A percentile compares a stretch with the other conserved stretches of the same genome.
phyloP scores from a whole-genome alignment of 1,139 yeast genomes.

The Candida labiduridarum region DNA sequence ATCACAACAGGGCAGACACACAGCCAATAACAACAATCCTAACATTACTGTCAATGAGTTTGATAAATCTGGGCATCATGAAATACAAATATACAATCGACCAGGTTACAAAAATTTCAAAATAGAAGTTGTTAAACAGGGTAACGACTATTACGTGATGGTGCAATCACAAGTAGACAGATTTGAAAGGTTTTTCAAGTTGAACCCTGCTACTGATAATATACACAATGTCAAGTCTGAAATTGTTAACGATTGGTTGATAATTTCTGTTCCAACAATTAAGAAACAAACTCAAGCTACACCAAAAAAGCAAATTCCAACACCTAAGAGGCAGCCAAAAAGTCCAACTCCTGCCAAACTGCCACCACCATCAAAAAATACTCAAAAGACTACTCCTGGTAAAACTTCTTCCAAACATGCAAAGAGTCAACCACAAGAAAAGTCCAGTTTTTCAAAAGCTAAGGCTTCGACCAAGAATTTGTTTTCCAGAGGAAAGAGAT shows the following conservation, averaged over 20 bases:
- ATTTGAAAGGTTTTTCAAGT: constrained; percentile 9
- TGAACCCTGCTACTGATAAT: constrained; percentile 9
- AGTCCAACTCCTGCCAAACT: background rate
- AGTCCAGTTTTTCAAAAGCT: background rate
- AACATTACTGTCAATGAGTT: constrained; percentile 6
- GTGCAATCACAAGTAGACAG: constrained; percentile 10
- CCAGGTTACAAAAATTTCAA: constrained; percentile 12
- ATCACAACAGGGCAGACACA: background rate
- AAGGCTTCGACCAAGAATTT: background rate
- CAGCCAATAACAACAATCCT: background rate
- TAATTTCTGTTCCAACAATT: constrained; percentile 1
- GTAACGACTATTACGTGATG: constrained; percentile 6
- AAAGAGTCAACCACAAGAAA: background rate
- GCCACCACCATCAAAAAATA: background rate
- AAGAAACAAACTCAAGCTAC: background rate
- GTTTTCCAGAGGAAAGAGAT: background rate
- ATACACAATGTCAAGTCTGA: constrained; percentile 7
- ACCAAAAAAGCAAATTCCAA: background rate
- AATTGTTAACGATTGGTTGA: constrained; percentile 3
- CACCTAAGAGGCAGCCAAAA: constrained; percentile 2
- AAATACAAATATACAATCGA: constrained; percentile 10
- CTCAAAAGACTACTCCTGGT: background rate
- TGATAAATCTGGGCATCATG: constrained; percentile 8
- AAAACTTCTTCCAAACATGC: background rate
- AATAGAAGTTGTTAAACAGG: constrained; percentile 10